Evolutionary conservation across 148 eudicot genomes (phyloP), one percentile per base, ranked within the genome.

Genomic region (Camellia japonica): DNA sequence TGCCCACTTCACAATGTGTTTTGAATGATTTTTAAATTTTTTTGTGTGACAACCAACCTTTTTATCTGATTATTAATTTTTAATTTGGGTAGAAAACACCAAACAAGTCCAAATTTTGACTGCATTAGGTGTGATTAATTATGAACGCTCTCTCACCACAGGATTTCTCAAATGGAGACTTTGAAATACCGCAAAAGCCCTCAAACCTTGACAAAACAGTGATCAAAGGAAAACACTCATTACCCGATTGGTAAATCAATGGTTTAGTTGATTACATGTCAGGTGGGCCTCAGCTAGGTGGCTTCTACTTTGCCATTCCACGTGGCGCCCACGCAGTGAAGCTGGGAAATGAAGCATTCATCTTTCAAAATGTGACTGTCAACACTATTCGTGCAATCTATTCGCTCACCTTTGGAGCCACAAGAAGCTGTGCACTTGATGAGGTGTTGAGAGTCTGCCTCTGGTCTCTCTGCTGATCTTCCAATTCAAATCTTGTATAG

Each of bases 271-370:
- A 95, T 84, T 95, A 91, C 82, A 87, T 95, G 65, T 85, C 86
- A 2, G 87, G 92, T 14, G 98, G 98, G 42, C 98, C 95, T 7
- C 97, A 93, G 68, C 93, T 95, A 8, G 96, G 93, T 7, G 96
- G 97, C 0, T 88, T 91, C 87, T 95, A 76, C 90, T 86, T 84
- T 3, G 66, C 77, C 30, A 83, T 89, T 67, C 89, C 91, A 0
- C 88, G 85, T 62, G 91, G 91, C 18, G 66, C 65, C 77, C 85
- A 77, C 19, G 91, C 89, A 3, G 85, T 85, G 41, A 83, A 84
- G 42, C 87, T 89, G 3, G 91, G 91, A 23, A 84, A 89, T 20
- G 89, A 89, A 13, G 91, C 91, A 8, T 85, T 85, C 20, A 80
- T 89, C 42, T 81, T 80, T 71, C 86, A 63, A 80, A 42, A 47